Evolutionary conservation across 2,329 filamentous ascomycete species (phyloP).

Genomic region (Colletotrichum scovillei): DNA sequence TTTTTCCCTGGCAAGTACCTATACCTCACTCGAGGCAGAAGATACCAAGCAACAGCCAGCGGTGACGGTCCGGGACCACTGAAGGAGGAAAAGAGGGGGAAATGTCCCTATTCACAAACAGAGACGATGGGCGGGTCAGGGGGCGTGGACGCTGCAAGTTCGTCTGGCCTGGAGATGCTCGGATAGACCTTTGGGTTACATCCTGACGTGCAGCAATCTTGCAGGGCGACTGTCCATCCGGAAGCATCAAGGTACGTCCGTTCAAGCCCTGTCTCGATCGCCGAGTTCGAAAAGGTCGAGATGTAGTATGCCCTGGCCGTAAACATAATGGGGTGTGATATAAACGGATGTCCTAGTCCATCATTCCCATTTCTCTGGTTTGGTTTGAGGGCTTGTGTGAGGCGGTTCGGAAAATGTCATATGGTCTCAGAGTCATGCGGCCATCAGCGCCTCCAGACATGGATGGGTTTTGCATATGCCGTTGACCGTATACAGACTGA

Average conservation of each 20-base stretch:
- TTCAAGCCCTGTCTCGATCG: slow-evolving; percentile 1
- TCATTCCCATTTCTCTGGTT: background rate
- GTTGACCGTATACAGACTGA: background rate
- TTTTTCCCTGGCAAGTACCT: slow-evolving; percentile 13
- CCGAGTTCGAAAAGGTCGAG: background rate
- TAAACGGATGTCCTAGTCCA: background rate
- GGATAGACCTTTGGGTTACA: slow-evolving; percentile 10
- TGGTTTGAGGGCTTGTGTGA: background rate
- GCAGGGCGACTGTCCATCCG: slow-evolving; percentile 11
- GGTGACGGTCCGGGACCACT: slow-evolving; percentile 14
- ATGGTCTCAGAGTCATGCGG: slow-evolving; percentile 19
- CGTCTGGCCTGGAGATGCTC: slow-evolving; percentile 20
- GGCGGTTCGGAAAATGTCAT: slow-evolving; percentile 14
- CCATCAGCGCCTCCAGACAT: background rate
- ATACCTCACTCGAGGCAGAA: slow-evolving; percentile 14
- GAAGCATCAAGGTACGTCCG: slow-evolving; percentile 24
- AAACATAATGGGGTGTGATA: background rate
- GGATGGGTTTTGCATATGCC: background rate
- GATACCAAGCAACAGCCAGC: slow-evolving; percentile 10
- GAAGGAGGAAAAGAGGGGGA: slow-evolving; percentile 3
- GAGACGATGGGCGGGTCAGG: slow-evolving; percentile 11
- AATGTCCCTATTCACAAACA: slow-evolving; percentile 23
- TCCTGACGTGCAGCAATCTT: slow-evolving; percentile 25
- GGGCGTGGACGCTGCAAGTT: slow-evolving; percentile 8
- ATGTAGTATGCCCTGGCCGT: background rate